A percentile compares a stretch with the other conserved stretches of the same genome.
These are phyloP conservation scores for Patellifolia procumbens DNA, from an alignment of 179 eudicot species.

Conservation along the genomic window DNA sequence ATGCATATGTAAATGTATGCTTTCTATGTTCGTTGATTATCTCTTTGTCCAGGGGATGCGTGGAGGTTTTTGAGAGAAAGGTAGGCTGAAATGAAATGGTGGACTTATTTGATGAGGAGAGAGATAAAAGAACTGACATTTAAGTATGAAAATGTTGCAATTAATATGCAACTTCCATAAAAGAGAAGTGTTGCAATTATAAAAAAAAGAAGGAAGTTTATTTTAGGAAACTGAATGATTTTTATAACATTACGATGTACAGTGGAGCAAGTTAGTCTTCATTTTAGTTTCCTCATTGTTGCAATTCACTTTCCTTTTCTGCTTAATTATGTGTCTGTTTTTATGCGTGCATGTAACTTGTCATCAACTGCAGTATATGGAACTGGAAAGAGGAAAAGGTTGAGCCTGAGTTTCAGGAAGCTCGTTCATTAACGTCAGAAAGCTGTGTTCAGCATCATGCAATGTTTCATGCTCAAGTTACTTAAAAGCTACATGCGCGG, in stretches of 20 bases:
- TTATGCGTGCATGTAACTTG: slow-evolving; percentile 3
- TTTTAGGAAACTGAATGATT: not conserved
- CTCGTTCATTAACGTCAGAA: slow-evolving; percentile 79
- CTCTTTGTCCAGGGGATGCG: no score
- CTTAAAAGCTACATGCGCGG: not conserved
- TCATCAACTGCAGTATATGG: slow-evolving; percentile 59
- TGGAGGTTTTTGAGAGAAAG: no score
- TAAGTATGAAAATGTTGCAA: no score
- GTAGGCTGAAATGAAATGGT: no score
- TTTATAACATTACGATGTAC: not conserved
- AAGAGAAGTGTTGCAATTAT: no score
- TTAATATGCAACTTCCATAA: no score
- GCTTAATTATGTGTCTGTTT: not conserved
- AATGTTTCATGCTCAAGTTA: slow-evolving; percentile 21
- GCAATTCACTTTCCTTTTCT: not conserved
- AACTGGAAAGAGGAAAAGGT: slow-evolving; percentile 68
- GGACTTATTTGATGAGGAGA: no score
- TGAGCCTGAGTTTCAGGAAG: slow-evolving; percentile 64
- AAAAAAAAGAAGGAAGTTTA: no score
- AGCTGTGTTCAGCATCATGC: slow-evolving; percentile 78
- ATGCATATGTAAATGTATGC: not conserved
- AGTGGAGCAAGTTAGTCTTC: not conserved
- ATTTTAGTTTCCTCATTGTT: not conserved
- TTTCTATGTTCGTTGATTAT: no score
- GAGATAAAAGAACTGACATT: no score